Evolutionary conservation across 306 rosid species (phyloP).

Genomic region (Lotus japonicus): DNA sequence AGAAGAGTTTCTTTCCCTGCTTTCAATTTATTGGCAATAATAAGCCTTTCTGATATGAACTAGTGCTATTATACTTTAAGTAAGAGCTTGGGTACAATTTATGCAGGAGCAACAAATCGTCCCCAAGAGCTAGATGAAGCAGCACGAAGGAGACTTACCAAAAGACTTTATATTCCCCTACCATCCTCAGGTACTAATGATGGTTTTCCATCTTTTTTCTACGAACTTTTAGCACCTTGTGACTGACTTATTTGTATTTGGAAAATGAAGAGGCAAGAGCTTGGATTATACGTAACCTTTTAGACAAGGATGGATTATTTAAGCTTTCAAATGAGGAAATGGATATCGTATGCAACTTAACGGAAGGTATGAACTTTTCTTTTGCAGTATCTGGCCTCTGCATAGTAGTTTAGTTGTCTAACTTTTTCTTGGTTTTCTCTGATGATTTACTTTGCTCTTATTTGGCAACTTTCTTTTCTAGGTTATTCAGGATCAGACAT

Average conservation of each 20-base stretch:
- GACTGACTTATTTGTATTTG: constrained; percentile 26
- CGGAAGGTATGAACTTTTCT: constrained; percentile 48
- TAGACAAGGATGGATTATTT: constrained; percentile 78
- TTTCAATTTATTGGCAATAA: neutral
- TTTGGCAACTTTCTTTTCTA: constrained; percentile 23
- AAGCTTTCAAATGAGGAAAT: constrained; percentile 46
- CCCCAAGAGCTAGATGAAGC: constrained; percentile 99
- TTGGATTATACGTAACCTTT: constrained; percentile 51
- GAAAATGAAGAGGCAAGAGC: constrained; percentile 83
- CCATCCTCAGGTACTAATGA: constrained; percentile 69
- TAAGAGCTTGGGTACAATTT: constrained; percentile 16
- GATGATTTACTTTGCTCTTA: neutral
- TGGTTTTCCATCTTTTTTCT: neutral
- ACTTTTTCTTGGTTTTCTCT: constrained; percentile 10
- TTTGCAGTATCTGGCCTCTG: neutral
- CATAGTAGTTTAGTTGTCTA: neutral
- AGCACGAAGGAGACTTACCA: constrained; percentile 89
- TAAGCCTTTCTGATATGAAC: neutral
- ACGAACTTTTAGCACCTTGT: constrained; percentile 6
- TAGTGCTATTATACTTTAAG: constrained; percentile 1
- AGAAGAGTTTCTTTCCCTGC: neutral
- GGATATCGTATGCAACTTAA: constrained; percentile 54
- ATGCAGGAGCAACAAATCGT: constrained; percentile 87
- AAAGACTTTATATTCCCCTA: constrained; percentile 86
- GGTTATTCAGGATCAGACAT: constrained; percentile 98